Base-by-base conservation (phyloP, 805 yeast species). In the Candida mattraensis region DNA sequence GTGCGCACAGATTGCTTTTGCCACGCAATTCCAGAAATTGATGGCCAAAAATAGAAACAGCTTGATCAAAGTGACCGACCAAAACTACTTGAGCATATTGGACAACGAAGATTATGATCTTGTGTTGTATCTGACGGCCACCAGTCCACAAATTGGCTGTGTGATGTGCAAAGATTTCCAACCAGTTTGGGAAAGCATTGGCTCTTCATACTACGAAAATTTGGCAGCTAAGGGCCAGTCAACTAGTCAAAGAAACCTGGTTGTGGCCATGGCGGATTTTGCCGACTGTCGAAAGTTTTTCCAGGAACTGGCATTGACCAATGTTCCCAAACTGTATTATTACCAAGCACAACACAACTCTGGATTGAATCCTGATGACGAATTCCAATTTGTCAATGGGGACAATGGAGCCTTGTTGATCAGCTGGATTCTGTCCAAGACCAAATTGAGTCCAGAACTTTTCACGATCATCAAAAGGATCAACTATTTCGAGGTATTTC, bases 251-350 rank as follows among this genome's bases (percentile, higher is more conserved):
- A 72, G 67, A n/a, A 51, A 50, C 19, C 62, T 89, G 24, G 80
- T 74, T 65, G 86, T 91, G 59, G 85, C 86, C 12, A 63, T 70
- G 27, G 80, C 94, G 11, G 96, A 91, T 53, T 80, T 85, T 53
- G 63, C 69, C 29, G 76, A 76, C 30, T 70, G 79, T 11, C 72
- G 70, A 49, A 63, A 63, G 28, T 60, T 74, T 9, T 84, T 78
- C 61, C 69, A 68, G 48, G 57, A 66, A 11, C 65, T 83, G 48
- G 52, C 66, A 6, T 66, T 91, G 50, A 74, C 75, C 47, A 78
- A 79, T 37, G 95, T 91, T 18, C 99, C 99, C 19, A 80, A 84
- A 53, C 53, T 88, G 28, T 80, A 67, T 58, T 47, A 46, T 23
- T 58, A 49, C 40, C 44, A 38, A 9, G 55, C 61, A 3, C 54